Percentiles rank a stretch among this genome's conserved stretches.
These are phyloP conservation scores for Myriosclerotinia scirpicola DNA, from an alignment of 2,329 filamentous ascomycete species.

Conservation along the genomic window DNA sequence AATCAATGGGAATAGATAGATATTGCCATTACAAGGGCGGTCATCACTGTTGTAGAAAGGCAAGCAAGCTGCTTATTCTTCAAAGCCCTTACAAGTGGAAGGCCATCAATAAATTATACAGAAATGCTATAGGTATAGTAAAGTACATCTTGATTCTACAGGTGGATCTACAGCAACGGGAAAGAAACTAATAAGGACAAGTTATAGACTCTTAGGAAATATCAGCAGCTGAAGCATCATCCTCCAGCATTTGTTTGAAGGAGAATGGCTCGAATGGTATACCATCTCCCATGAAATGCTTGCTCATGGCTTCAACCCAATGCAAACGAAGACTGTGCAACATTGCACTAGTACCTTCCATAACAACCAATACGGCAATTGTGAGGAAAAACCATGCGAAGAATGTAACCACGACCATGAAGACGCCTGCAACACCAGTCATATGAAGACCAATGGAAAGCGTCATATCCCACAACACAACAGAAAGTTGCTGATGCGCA, in stretches of 20 bases:
- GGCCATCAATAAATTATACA: slow-evolving; percentile 1
- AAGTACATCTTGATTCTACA: slow-evolving; percentile 35
- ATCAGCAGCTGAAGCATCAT: slow-evolving; percentile 65
- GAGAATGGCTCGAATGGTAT: slow-evolving; percentile 87
- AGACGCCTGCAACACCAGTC: slow-evolving; percentile 66
- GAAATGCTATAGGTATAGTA: slow-evolving; percentile 18
- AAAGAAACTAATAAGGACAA: slow-evolving; percentile 25
- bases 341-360: slow-evolving; percentile 97
- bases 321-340: slow-evolving; percentile 87
- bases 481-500: slow-evolving; percentile 94
- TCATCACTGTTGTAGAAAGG: background rate
- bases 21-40: no score
- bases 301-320: slow-evolving; percentile 98
- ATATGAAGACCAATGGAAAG: slow-evolving; percentile 72
- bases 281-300: slow-evolving; percentile 91
- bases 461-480: slow-evolving; percentile 97
- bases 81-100: background rate
- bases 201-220: slow-evolving; percentile 40
- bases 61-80: background rate
- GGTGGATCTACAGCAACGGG: slow-evolving; percentile 28
- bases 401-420: slow-evolving; percentile 81
- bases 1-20: no score
- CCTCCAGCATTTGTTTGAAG: slow-evolving; percentile 80
- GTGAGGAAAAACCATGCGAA: slow-evolving; percentile 87
- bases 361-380: slow-evolving; percentile 78